Base-by-base conservation (phyloP, 2,329 filamentous ascomycete genomes). In the Talaromyces sp. region DNA sequence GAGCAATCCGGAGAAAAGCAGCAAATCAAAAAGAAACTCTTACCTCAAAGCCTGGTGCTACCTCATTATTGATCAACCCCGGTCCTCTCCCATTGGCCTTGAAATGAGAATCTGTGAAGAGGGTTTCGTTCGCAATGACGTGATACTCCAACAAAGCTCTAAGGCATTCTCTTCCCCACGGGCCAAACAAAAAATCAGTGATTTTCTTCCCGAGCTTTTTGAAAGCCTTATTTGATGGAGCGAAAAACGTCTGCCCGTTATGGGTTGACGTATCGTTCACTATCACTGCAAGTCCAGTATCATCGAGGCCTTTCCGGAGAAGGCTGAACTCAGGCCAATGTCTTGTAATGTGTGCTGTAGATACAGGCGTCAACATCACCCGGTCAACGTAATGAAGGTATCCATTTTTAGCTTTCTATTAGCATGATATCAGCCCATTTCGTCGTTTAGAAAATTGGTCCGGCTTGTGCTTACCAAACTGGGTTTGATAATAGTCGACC, bases 151-250 rank as follows among this genome's bases (percentile, higher is more conserved):
- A 80, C 53, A 96, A 78, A 0, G 91, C 91, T 66, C 84, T 86
- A 19, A 97, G 83, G 72, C 91, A 96, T 73, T 88, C 88, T 65
- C 83, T 80, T 1, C 93, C 93, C 58, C 82, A 84, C 30, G 84
- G 80, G 62, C 88, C 90, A 82, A 97, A 97, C 4, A 97, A 81
- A 82, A 96, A 97, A 25, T 87, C 90, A 71, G 93, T 96, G 68
- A 88, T 85, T 60, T 74, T 81, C 0, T 85, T 82, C 0, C 92
- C 91, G 0, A 97, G 86, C 66, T 85, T 85, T 68, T 83, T 72
- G 79, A 93, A 96, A n/a, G 92, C 93, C 4, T 76, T 78, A 81
- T 97, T 96, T 53, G 84, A 85, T 0, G 93, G 92, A 0, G 89
- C 90, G 69, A 96, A 96, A 63, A 95, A 72, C 2, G 92, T 96